These are phyloP conservation scores for Paracorniculantispora psalliotae DNA, from an alignment of 2,329 filamentous ascomycete species.

Conservation along the genomic window DNA sequence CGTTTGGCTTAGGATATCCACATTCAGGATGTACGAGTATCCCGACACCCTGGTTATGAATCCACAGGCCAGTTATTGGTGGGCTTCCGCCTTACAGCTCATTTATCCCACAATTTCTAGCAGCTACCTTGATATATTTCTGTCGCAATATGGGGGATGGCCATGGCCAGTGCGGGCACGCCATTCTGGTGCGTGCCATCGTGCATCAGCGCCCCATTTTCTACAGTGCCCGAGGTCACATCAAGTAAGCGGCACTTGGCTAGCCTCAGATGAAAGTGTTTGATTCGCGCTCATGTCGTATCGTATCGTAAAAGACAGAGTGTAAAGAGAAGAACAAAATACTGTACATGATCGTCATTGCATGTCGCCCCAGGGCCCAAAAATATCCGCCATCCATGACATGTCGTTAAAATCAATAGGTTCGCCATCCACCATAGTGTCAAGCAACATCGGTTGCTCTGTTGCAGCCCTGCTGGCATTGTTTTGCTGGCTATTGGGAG, in stretches of 20 bases:
- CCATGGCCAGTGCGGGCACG: neutral
- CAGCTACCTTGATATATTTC: neutral
- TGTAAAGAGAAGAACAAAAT: neutral
- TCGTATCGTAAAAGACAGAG: neutral
- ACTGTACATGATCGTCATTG: constrained; percentile 15
- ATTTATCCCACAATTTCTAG: neutral
- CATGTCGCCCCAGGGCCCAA: constrained; percentile 34
- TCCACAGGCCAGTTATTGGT: neutral
- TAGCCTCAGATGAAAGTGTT: neutral
- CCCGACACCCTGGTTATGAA: neutral
- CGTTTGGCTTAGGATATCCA: neutral
- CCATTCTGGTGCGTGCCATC: neutral
- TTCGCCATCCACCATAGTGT: constrained; percentile 18
- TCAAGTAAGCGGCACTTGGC: neutral
- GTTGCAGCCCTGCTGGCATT: constrained; percentile 6
- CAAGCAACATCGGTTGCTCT: constrained; percentile 16
- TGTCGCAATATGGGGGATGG: neutral
- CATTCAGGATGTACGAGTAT: neutral
- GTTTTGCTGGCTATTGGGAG: constrained; percentile 23
- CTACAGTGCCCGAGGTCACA: neutral
- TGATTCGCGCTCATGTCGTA: neutral
- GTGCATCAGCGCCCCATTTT: neutral
- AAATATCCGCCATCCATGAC: constrained; percentile 34
- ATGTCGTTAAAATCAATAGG: constrained; percentile 31
- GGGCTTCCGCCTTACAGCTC: neutral